A percentile compares a stretch with the other conserved stretches of the same genome.
Conservation (phyloP, 345 rosid genomes). For the Gossypium stocksii region DNA sequence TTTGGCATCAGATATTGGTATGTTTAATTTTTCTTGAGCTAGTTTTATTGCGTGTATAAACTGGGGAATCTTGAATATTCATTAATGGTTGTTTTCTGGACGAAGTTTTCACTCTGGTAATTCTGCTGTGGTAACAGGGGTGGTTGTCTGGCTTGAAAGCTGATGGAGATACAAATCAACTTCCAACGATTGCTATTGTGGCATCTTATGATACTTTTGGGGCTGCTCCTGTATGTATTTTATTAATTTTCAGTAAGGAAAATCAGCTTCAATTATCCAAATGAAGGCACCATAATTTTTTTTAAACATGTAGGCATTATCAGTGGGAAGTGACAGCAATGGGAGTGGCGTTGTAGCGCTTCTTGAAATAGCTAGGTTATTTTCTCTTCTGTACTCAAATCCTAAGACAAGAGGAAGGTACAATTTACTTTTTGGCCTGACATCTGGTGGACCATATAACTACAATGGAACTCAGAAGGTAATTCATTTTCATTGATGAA, state of each 20-base stretch:
- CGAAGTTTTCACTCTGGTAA: constrained; percentile 6
- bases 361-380: constrained; percentile 92
- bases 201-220: constrained; percentile 98
- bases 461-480: constrained; percentile 97
- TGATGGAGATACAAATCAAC: constrained; percentile 84
- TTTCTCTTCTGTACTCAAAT: constrained; percentile 83
- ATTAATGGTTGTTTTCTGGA: constrained; percentile 7
- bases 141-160: constrained; percentile 90
- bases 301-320: constrained; percentile 63
- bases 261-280: neutral
- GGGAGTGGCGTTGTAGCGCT: constrained; percentile 93
- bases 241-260: neutral
- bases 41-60: constrained; percentile 2
- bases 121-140: constrained; percentile 53
- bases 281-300: constrained; percentile 17
- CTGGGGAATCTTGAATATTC: neutral
- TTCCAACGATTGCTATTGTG: constrained; percentile 89
- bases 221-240: constrained; percentile 83
- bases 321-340: constrained; percentile 94
- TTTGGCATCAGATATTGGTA: neutral
- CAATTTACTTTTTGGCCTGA: constrained; percentile 87
- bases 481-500: constrained; percentile 20
- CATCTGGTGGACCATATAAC: constrained; percentile 96
- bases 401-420: constrained; percentile 94
- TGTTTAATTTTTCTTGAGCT: neutral